Evolutionary conservation across 371 early-diverging fungal genomes (phyloP), one percentile per base, ranked within the genome.

Genomic region (Rhizopus sp.): DNA sequence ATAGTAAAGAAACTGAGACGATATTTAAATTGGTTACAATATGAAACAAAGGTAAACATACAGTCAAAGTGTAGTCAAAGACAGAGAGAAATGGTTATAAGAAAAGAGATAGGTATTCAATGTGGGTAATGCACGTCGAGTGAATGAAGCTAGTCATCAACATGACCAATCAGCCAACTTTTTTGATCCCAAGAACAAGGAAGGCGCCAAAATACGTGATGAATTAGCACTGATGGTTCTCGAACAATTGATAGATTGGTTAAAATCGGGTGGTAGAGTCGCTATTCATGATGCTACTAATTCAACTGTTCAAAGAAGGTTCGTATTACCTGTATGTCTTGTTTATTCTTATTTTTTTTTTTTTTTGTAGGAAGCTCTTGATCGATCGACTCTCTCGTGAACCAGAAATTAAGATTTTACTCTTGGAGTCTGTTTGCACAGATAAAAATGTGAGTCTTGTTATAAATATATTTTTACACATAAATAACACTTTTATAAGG

Each of bases 241-340:
- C 37, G 91, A 92, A n/a, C 91, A 93, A 57, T 59, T 89, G 29
- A 78, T 93, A 34, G 59, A 73, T 6, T 94, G 95, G 95, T 73
- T 94, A 41, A 79, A 83, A 35, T 57, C 69, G 9, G 70, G 71
- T 4, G 91, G 91, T 8, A 83, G 88, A 38, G 89, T 93, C 7
- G 95, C 90, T 30, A 91, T 94, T 45, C 93, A 93, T 59, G 94
- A 94, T 70, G 94, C 94, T 0, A 94, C 94, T 9, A 94, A 94
- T 66, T 88, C 93, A 1, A 92, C 92, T 0, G 60, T 83, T 23
- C 83, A 83, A 55, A 72, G 94, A 67, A 78, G 93, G 83, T 79
- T 72, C 38, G 23, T 38, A 12, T 35, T 15, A 46, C 44, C 3
- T n/a, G 1, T 16, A n/a, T n/a, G n/a, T 8, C 17, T 42, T 42